Conservation (phyloP, 257 asterid genomes). For the Nicotiana tomentosiformis region DNA sequence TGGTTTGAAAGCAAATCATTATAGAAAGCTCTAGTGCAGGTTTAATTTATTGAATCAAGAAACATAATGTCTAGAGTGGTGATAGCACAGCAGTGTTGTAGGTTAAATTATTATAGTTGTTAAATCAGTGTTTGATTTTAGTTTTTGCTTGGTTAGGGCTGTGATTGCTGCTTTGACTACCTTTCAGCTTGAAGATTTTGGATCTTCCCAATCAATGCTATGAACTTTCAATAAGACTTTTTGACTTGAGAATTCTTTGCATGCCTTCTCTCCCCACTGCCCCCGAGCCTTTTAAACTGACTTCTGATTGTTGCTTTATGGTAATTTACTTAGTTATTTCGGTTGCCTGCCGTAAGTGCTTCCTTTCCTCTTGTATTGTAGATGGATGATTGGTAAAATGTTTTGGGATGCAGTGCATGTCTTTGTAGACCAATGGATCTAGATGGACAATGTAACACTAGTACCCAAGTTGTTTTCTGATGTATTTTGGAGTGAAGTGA, state of each 20-base stretch:
- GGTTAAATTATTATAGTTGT: neutral
- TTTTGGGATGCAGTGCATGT: conserved; percentile 41
- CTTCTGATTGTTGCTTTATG: neutral
- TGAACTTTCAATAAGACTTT: neutral
- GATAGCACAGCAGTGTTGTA: neutral
- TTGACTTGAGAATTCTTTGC: neutral
- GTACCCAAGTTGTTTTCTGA: conserved; percentile 11
- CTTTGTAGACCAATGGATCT: conserved; percentile 35
- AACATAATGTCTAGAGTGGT: neutral
- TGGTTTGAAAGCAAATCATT: neutral
- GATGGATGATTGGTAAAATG: conserved; percentile 47
- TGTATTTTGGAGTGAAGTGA: neutral
- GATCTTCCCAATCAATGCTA: neutral
- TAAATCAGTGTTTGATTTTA: conserved; percentile 21
- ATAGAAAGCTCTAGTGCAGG: neutral
- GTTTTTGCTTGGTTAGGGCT: conserved; percentile 41
- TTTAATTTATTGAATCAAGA: neutral
- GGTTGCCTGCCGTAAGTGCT: conserved; percentile 7
- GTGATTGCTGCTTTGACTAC: conserved; percentile 30
- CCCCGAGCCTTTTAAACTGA: neutral
- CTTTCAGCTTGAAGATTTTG: conserved; percentile 35
- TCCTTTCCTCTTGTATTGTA: conserved; percentile 27
- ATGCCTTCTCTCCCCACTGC: neutral
- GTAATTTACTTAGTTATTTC: neutral
- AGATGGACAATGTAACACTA: conserved; percentile 17